Conservation (phyloP, 805 yeast genomes). For the Cyberlindnera euphorbiiphila region DNA sequence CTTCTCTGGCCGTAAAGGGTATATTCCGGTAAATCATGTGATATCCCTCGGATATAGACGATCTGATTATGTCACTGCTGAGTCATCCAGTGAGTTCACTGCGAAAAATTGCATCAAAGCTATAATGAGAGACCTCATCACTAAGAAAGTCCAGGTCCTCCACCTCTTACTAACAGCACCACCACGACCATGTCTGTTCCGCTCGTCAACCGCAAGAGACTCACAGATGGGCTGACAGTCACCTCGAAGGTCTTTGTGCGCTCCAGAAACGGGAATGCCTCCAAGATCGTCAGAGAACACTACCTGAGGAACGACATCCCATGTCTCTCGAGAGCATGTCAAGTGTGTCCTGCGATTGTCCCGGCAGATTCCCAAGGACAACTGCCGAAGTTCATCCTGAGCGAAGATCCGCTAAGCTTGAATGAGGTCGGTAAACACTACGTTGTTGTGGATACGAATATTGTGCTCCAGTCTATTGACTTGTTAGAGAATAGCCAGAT, state of each 20-base stretch:
- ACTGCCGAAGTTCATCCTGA: conserved; percentile 60
- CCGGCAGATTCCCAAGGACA: conserved; percentile 66
- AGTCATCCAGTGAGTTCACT: too few species aligned
- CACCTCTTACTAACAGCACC: not conserved
- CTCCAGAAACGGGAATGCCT: conserved; percentile 84
- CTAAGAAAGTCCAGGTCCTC: too few species aligned
- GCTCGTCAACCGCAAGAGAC: conserved; percentile 32
- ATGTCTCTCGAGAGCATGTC: conserved; percentile 74
- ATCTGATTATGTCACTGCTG: too few species aligned
- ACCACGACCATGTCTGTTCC: conserved; percentile 13
- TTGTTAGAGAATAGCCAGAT: conserved; percentile 71
- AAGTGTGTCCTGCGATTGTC: conserved; percentile 49
- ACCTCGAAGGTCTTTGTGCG: conserved; percentile 89
- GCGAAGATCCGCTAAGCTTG: conserved; percentile 52
- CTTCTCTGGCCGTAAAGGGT: too few species aligned
- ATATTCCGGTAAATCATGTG: too few species aligned
- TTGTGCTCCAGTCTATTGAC: conserved; percentile 85
- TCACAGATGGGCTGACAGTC: conserved; percentile 54
- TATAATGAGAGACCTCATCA: too few species aligned
- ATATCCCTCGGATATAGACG: too few species aligned
- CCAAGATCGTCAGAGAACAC: conserved; percentile 91
- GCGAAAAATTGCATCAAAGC: too few species aligned
- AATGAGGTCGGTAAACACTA: conserved; percentile 66
- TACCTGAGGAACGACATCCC: conserved; percentile 91
- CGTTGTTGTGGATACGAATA: conserved; percentile 81